These are phyloP conservation scores for Thelonectria blattea DNA, from an alignment of 2,329 filamentous ascomycete species.

Conservation along the genomic window DNA sequence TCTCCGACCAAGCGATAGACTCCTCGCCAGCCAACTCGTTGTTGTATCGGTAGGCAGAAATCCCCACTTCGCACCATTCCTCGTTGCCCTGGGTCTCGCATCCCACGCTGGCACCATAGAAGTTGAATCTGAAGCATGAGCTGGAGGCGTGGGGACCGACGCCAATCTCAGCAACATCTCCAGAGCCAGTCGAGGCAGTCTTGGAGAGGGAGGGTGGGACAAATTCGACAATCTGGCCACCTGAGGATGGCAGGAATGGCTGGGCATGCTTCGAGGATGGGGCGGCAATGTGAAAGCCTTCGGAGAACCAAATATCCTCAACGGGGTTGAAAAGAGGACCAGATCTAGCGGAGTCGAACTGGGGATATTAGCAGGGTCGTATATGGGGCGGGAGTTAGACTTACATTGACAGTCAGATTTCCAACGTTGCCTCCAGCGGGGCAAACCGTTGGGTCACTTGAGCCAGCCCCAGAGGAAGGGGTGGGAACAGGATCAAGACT, in stretches of 20 bases:
- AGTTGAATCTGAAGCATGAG: conserved; percentile 49
- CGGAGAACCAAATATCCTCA: conserved; percentile 50
- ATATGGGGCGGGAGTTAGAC: conserved; percentile 19
- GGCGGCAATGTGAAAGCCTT: conserved; percentile 48
- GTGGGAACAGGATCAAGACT: conserved; percentile 13
- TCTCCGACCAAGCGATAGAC: conserved; percentile 49
- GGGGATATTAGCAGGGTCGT: conserved; percentile 24
- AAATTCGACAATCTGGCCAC: conserved; percentile 49
- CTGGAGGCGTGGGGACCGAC: conserved; percentile 46
- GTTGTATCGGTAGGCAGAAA: conserved; percentile 50
- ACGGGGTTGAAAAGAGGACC: conserved; percentile 50
- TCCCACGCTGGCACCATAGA: conserved; percentile 47
- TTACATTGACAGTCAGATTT: conserved; percentile 47
- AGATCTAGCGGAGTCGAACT: conserved; percentile 47
- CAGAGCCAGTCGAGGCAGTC: conserved; percentile 33
- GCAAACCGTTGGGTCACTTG: conserved; percentile 35
- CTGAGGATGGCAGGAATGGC: conserved; percentile 47
- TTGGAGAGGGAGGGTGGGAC: conserved; percentile 45
- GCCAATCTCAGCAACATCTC: conserved; percentile 48
- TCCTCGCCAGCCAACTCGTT: conserved; percentile 41
- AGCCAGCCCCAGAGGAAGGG: conserved; percentile 1
- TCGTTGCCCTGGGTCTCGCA: conserved; percentile 45
- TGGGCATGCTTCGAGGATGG: conserved; percentile 42
- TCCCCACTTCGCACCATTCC: conserved; percentile 49
- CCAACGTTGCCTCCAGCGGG: conserved; percentile 43